A percentile compares a stretch with the other conserved stretches of the same genome.
These are phyloP conservation scores for Rhodamnia argentea DNA, from an alignment of 345 rosid species.

Conservation along the genomic window DNA sequence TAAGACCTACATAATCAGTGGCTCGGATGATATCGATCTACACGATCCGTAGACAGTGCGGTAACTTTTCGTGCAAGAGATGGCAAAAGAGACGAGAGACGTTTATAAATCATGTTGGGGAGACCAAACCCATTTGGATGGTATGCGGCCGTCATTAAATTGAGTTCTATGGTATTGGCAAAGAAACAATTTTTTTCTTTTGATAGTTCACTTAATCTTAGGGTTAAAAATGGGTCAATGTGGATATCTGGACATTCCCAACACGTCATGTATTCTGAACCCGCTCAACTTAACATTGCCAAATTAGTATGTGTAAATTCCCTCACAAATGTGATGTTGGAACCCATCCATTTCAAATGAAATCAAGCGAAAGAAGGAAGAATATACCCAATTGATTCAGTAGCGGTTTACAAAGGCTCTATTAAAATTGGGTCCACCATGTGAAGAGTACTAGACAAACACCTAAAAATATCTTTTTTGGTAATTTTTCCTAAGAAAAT, in stretches of 20 bases:
- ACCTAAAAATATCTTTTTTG: no score
- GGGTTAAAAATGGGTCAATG: not conserved
- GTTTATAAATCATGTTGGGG: not conserved
- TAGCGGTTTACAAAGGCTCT: not conserved
- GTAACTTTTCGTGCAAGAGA: not conserved
- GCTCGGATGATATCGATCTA: not conserved
- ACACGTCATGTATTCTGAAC: not conserved
- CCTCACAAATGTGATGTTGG: not conserved
- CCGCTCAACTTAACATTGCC: not conserved
- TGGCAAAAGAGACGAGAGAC: not conserved
- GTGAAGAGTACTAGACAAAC: no score
- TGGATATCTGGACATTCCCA: not conserved
- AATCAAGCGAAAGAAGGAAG: not conserved
- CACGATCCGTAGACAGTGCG: rapidly evolving
- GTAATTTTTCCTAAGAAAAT: no score
- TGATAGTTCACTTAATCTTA: not conserved
- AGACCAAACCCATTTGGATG: not conserved
- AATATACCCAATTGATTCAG: not conserved
- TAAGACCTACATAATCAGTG: not conserved
- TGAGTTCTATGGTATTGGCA: not conserved
- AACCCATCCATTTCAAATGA: not conserved
- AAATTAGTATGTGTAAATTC: not conserved
- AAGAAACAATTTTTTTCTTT: not conserved
- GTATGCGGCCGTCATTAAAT: rapidly evolving
- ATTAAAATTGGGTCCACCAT: not conserved